Conservation (phyloP, 306 rosid species). For the Cucumis sativus region Cucumber_9930_V3 NC_026658.2:13683501-13684000, state of each 20-base stretch:
- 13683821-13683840: not conserved
- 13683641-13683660: too few species aligned
- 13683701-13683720: constrained; percentile 30
- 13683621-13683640: too few species aligned
- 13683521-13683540: not conserved
- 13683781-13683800: constrained; percentile 10
- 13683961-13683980: constrained; percentile 30
- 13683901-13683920: constrained; percentile 42
- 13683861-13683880: constrained; percentile 28
- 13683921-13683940: constrained; percentile 56
- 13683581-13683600: not conserved
- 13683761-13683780: not conserved
- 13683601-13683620: too few species aligned
- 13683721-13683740: constrained; percentile 35
- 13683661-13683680: constrained; percentile 46
- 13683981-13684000: constrained; percentile 55
- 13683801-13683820: constrained; percentile 30
- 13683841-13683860: constrained; percentile 12
- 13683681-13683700: constrained; percentile 22
- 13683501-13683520: not conserved
- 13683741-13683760: not conserved
- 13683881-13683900: constrained; percentile 21
- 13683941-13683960: constrained; percentile 47
- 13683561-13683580: too few species aligned
- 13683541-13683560: not conserved